Base-by-base conservation (phyloP, 306 rosid genomes). In the Prunus campanulata region DNA sequence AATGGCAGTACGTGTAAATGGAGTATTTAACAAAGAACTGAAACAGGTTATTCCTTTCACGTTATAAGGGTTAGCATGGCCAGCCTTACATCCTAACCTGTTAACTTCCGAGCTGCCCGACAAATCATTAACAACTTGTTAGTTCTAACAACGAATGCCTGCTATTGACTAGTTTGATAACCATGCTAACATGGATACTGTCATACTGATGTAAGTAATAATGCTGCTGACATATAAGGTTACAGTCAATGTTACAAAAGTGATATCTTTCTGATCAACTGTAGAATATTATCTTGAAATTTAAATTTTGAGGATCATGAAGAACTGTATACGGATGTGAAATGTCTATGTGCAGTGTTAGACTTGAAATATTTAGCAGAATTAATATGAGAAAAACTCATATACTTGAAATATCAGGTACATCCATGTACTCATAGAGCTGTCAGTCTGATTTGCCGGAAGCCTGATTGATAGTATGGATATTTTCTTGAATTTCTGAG, bases 371-470 rank as follows among this genome's bases (percentile, higher is more conserved):
- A 68, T 51, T 22, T 39, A 68, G 22, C 29, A 11, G n/a, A 4
- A 67, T 18, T 0, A 48, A n/a, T n/a, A 11, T 13, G 30, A 67
- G 18, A 50, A 27, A 52, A 2, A 18, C 64, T 32, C 20, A 32
- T 54, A 3, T 20, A 32, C 39, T 55, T 71, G 35, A 54, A 71
- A 18, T n/a, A 12, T 59, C 75, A 71, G 75, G 75, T 71, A 55
- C 35, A 18, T 44, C 20, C 4, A 19, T 32, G 49, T 19, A 11
- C 35, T 11, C 22, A 35, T 25, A 27, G 74, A 49, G 51, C 46
- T 25, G 3, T 30, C 60, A 16, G 44, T n/a, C 19, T 32, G 63
- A 56, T 54, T 54, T 19, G 35, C 24, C 2, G 35, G 54, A 72
- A 72, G 51, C 35, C 14, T 32, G 29, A 15, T 7, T 32, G 29